phyloP scores from a whole-genome alignment of 495 filamentous ascomycete genomes.

The Hypomontagnella monticulosa region DNA sequence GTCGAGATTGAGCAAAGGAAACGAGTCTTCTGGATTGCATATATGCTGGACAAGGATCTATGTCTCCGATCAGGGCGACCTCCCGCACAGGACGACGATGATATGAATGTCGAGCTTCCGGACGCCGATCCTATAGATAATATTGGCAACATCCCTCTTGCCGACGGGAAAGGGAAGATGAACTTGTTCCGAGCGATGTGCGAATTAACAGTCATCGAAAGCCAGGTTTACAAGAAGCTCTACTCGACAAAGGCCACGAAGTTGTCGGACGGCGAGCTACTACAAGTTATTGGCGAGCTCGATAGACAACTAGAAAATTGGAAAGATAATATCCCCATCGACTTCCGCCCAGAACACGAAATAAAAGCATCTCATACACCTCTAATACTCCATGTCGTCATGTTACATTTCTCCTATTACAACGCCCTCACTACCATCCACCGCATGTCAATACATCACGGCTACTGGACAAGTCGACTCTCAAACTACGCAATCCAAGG shows the following conservation, averaged over 20 bases:
- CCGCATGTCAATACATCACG: conserved; percentile 97
- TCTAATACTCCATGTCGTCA: conserved; percentile 88
- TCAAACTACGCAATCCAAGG: conserved; percentile 96
- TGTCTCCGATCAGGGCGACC: conserved; percentile 92
- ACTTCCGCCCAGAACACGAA: conserved; percentile 94
- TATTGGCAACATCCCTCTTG: conserved; percentile 90
- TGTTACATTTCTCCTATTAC: conserved; percentile 96
- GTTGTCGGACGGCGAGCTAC: conserved; percentile 89
- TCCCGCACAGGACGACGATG: conserved; percentile 95
- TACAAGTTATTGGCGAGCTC: conserved; percentile 96
- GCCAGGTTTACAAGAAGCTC: conserved; percentile 90
- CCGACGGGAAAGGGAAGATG: conserved; percentile 89
- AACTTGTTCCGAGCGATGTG: conserved; percentile 94
- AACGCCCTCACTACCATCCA: conserved; percentile 98
- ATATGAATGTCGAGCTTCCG: conserved; percentile 97
- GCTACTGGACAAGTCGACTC: conserved; percentile 95
- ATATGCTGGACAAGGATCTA: conserved; percentile 94
- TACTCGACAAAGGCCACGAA: conserved; percentile 93
- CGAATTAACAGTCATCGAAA: conserved; percentile 89
- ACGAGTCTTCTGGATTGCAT: conserved; percentile 97
- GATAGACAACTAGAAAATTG: conserved; percentile 93
- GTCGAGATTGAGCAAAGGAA: conserved; percentile 95
- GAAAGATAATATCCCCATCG: conserved; percentile 94
- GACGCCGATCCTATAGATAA: conserved; percentile 90
- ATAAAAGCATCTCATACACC: conserved; percentile 91